phyloP scores from a whole-genome alignment of 2,329 filamentous ascomycete species.

The Juglanconis oblonga region DNA sequence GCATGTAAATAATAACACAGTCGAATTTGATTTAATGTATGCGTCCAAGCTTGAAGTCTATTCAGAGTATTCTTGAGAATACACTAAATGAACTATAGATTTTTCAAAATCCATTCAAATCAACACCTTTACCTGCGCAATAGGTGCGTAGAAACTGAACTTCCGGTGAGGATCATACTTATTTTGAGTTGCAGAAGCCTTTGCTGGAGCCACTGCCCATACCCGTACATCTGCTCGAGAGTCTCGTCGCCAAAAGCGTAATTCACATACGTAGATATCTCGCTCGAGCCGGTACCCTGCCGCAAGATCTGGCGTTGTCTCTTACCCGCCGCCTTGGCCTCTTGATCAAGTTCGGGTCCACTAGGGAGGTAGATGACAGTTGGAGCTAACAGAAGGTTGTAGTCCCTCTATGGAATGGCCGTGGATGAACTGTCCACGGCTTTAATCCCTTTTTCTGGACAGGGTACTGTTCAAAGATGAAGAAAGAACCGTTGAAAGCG shows the following conservation, averaged over 20 bases:
- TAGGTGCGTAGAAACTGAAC: slow-evolving; percentile 44
- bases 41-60: too few relatives aligned
- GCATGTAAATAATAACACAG: too few relatives aligned
- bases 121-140: slow-evolving; percentile 13
- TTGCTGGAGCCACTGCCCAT: slow-evolving; percentile 45
- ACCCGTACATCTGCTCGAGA: slow-evolving; percentile 42
- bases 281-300: slow-evolving; percentile 29
- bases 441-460: slow-evolving; percentile 17
- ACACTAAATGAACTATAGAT: too few relatives aligned
- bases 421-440: background rate
- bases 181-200: slow-evolving; percentile 42
- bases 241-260: slow-evolving; percentile 49
- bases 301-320: slow-evolving; percentile 35
- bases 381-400: too few relatives aligned
- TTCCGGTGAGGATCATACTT: slow-evolving; percentile 44
- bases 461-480: slow-evolving; percentile 45
- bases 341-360: slow-evolving; percentile 29
- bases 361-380: slow-evolving; percentile 18
- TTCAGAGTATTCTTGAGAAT: too few relatives aligned
- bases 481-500: slow-evolving; percentile 32
- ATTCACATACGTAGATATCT: slow-evolving; percentile 44
- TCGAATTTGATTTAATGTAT: too few relatives aligned
- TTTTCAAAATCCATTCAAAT: too few relatives aligned
- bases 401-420: too few relatives aligned
- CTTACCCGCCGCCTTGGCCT: slow-evolving; percentile 34